Conservation (phyloP, 2,329 filamentous ascomycete genomes). For the Alternaria gansuensis region DNA sequence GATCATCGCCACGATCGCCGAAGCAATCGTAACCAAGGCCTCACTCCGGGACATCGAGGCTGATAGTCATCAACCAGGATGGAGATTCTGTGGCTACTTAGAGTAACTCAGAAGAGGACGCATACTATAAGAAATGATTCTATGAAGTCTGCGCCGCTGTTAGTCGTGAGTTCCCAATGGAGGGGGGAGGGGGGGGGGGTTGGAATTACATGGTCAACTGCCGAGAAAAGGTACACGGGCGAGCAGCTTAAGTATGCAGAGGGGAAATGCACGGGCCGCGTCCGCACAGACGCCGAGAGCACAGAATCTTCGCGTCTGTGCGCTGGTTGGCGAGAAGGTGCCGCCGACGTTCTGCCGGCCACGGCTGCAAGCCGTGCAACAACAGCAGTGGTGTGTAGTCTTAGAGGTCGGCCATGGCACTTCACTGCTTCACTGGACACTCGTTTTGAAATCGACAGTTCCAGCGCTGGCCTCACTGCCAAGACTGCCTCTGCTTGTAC, state of each 20-base stretch:
- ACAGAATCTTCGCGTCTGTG: background rate
- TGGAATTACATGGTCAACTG: background rate
- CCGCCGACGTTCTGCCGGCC: constrained; percentile 3
- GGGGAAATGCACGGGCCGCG: background rate
- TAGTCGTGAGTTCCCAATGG: constrained; percentile 3
- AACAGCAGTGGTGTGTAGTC: too few relatives aligned
- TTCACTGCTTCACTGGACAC: too few relatives aligned
- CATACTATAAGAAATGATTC: constrained; percentile 87
- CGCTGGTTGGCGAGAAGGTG: background rate
- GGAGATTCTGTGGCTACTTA: constrained; percentile 87
- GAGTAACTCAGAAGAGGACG: constrained; percentile 90
- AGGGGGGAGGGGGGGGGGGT: background rate
- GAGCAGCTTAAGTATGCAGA: background rate
- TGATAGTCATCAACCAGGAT: constrained; percentile 91
- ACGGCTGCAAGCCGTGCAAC: too few relatives aligned
- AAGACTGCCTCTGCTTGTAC: too few relatives aligned
- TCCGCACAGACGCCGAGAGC: background rate
- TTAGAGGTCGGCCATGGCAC: too few relatives aligned
- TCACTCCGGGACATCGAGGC: constrained; percentile 93
- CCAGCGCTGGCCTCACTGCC: too few relatives aligned
- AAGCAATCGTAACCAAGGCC: constrained; percentile 69
- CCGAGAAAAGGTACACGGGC: too few relatives aligned
- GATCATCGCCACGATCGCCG: constrained; percentile 96
- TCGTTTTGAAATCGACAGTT: too few relatives aligned
- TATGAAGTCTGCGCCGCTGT: constrained; percentile 29